Base-by-base conservation (phyloP, 306 rosid genomes). In the Medicago ruthenica region DNA sequence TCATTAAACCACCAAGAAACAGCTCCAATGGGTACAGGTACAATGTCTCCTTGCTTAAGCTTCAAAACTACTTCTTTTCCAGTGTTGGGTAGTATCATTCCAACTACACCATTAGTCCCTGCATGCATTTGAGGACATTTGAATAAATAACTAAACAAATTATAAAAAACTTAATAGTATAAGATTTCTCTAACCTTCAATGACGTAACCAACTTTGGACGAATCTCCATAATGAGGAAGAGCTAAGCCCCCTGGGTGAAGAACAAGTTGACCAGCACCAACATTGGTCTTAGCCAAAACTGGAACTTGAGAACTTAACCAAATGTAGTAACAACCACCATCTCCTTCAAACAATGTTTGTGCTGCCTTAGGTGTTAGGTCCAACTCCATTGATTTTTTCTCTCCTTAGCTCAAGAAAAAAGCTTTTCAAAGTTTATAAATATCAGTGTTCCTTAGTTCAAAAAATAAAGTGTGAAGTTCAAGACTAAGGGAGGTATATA, bases 1-100 rank as follows among this genome's bases (percentile, higher is more conserved):
- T 83, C 60, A 34, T 89, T 89, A 88, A 79, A 89, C 97, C 97
- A 91, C 97, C 97, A 91, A 13, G 97, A 91, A 21, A 85, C 47
- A 36, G 59, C 10, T 59, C 91, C 97, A 15, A 59, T 14, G 1
- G 90, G 87, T 0, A 86, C 78, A 0, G 97, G 89, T 18, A 89
- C 76, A 0, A 91, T 17, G 20, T 89, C 92, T 45, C 92, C 97
- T 22, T 86, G 31, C 72, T 75, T 82, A 0, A 91, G 83, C 51
- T 71, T 87, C 71, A 91, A 17, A 7, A 87, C 88, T 34, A 74
- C 83, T 60, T 91, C 92, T 47, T 85, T 73, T 42, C 6, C 14
- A 0, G 71, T 44, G 57, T 73, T 73, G 0, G 80, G 86, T 1
- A 77, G 75, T 15, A 86, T 47, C 78, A 89, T 6, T 18, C 92